Base-by-base conservation (phyloP, 345 rosid species). In the Salix brachista region DNA sequence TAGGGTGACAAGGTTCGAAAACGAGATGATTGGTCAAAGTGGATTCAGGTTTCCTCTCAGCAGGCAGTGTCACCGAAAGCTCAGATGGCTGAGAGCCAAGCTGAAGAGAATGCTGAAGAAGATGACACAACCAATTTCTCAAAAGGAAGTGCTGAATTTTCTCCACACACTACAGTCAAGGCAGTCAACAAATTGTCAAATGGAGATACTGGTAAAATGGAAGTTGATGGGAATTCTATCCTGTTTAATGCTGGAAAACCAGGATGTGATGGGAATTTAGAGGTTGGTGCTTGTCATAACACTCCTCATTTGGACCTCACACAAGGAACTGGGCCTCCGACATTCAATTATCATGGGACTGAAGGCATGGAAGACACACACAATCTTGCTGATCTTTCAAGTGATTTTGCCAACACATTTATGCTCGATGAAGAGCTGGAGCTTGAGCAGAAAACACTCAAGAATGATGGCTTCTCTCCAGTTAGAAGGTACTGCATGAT, bases 341-440 rank as follows among this genome's bases (percentile, higher is more conserved):
- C 72, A 69, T 70, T 44, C 72, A 81, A 30, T 67, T 69, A 44
- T 39, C 67, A 71, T 78, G 79, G 58, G 75, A 78, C 65, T 75
- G 81, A 69, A 46, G 81, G 73, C 64, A 61, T 75, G 70, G 86
- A 81, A 70, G 56, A 79, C 23, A 58, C 26, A 58, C 84, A 78
- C 69, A 86, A 84, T 78, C 75, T 78, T 82, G 89, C 75, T 76
- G 90, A 83, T 76, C 79, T 90, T 69, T 86, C 95, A 52, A 78
- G 70, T 86, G 98, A 96, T 81, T 92, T 91, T 79, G 83, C 90
- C 65, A 84, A 78, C 77, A 93, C 97, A 68, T 96, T 96, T 83
- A 86, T 92, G 94, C 91, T 92, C 82, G 97, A 96, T 72, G 98
- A 96, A 84, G 99, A 96, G 77, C 80, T 96, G 74, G 98, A 94